A percentile compares a stretch with the other conserved stretches of the same genome.
Evolutionary conservation across 176 grass and related monocot genomes (phyloP).

Genomic region (Microstegium vimineum): DNA sequence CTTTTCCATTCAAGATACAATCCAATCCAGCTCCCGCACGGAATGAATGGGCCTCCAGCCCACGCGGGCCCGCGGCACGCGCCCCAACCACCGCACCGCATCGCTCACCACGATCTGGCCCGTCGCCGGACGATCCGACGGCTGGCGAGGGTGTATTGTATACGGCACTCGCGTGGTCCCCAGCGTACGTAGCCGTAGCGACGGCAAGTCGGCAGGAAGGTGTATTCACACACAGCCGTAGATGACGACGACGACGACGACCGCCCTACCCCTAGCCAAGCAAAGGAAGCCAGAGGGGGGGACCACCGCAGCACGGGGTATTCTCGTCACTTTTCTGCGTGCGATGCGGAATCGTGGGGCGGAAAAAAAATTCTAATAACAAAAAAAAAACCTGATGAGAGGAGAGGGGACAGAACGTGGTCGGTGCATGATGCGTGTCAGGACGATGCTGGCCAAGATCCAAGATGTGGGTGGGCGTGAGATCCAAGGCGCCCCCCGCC

Average conservation of each 20-base stretch:
- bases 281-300: too few species aligned
- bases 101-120: too few species aligned
- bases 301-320: not conserved
- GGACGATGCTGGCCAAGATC: conserved; percentile 5
- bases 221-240: not conserved
- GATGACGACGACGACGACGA: too few species aligned
- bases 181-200: not conserved
- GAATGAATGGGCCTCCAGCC: not conserved
- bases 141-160: not conserved
- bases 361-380: conserved; percentile 13
- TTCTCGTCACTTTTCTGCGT: not conserved
- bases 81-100: not conserved
- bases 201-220: conserved; percentile 8
- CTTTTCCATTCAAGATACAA: not conserved
- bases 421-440: conserved; percentile 40
- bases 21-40: not conserved
- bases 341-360: not conserved
- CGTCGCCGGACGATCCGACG: not conserved
- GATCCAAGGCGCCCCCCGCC: conserved; percentile 29
- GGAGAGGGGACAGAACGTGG: conserved; percentile 10
- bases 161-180: too few species aligned
- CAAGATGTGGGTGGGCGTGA: conserved; percentile 15
- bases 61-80: not conserved
- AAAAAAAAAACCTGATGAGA: too few species aligned
- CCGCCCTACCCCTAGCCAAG: too few species aligned